Evolutionary conservation across 495 filamentous ascomycete species (phyloP), one percentile per base, ranked within the genome.

Genomic region (Aspergillus kassunensis): DNA sequence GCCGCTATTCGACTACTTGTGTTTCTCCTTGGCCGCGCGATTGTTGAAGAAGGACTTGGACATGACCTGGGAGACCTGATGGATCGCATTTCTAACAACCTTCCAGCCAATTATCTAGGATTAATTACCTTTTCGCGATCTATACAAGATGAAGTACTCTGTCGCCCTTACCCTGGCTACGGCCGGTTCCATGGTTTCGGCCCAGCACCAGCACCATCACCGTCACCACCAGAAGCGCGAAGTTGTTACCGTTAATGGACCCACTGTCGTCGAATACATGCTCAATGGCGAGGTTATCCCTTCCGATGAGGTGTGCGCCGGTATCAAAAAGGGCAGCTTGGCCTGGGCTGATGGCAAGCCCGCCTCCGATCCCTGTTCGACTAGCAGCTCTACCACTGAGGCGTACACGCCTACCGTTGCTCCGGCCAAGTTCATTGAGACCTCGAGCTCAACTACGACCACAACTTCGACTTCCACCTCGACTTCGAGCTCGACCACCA

Each of bases 231-330:
- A 65, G 58, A 64, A 71, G 64, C 69, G 73, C 52, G 63, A 72
- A 23, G 59, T 67, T 33, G 61, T 74, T 46, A 65, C 65, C n/a
- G 65, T 74, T 35, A 66, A 69, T 35, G 81, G 71, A n/a, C 66
- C 82, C 27, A 81, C 77, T 34, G 75, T 81, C 13, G 73, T 78
- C 46, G 73, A 78, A 46, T 89, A 85, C 59, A 71, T 82, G 55
- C 64, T 87, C 31, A 75, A 84, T 44, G 80, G 79, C 50, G 44
- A 82, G 56, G 36, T 60, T 20, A 72, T 91, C 54, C 64, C 67
- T 39, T 61, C 68, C 31, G 63, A 72, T 3, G 71, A 83, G 33
- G 87, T 86, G 31, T 79, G 87, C 74, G 52, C 75, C 35, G 83
- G 85, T 53, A 73, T 91, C 55, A 67, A 72, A 37, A 69, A 80